phyloP scores from a whole-genome alignment of 306 rosid genomes.

The Trifolium pratense region DNA sequence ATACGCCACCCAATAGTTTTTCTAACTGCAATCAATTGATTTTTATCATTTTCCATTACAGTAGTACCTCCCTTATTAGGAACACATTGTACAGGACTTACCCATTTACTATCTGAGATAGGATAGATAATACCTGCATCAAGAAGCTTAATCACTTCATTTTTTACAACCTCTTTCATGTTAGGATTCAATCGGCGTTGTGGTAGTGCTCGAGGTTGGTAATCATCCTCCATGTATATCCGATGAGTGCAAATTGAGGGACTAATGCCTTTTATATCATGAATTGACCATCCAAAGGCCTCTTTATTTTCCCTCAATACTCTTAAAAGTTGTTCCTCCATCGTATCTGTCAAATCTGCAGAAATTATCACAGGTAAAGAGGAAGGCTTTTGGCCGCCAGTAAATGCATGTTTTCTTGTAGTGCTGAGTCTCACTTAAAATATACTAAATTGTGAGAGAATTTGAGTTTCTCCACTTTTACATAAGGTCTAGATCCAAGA shows the following conservation, averaged over 20 bases:
- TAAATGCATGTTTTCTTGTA: too few species aligned
- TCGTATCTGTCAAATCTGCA: not conserved
- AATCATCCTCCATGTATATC: not conserved
- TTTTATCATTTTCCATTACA: not conserved
- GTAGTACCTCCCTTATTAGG: too few species aligned
- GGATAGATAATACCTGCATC: too few species aligned
- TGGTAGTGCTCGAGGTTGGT: not conserved
- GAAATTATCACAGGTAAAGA: not conserved
- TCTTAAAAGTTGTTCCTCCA: not conserved
- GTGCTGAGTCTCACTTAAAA: too few species aligned
- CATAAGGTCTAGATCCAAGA: too few species aligned
- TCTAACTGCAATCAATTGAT: not conserved
- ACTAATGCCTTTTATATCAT: not conserved
- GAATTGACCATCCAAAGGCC: not conserved
- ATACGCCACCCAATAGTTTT: not conserved
- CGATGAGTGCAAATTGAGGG: not conserved
- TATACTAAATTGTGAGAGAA: too few species aligned
- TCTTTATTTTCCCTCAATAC: not conserved
- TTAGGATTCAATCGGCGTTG: not conserved
- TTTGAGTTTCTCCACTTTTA: too few species aligned
- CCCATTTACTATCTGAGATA: not conserved
- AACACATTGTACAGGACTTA: not conserved
- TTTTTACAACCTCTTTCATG: not conserved
- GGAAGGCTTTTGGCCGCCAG: too few species aligned
- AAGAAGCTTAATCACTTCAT: too few species aligned